Conservation (phyloP, 208 protist genomes). For the Leishmania tarentolae region DNA sequence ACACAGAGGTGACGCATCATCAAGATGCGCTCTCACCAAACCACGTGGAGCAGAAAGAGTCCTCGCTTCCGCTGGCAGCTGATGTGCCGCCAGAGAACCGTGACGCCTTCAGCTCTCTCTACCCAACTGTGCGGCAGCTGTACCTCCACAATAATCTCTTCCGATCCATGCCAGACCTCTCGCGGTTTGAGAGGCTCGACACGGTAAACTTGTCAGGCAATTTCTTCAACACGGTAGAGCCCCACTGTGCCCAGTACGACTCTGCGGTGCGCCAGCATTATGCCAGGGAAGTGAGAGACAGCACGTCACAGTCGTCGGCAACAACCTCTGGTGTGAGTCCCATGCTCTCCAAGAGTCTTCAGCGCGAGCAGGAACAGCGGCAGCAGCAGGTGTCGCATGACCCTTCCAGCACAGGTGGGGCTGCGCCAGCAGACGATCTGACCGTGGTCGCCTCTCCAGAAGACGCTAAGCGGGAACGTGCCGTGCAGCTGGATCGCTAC, state of each 20-base stretch:
- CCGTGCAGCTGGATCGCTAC: constrained; percentile 34
- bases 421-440: neutral
- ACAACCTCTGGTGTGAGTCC: neutral
- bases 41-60: neutral
- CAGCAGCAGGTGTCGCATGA: constrained; percentile 4
- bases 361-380: constrained; percentile 24
- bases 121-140: constrained; percentile 86
- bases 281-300: neutral
- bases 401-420: neutral
- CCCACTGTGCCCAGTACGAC: constrained; percentile 58
- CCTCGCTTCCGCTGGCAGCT: constrained; percentile 18
- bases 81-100: constrained; percentile 29
- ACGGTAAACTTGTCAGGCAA: constrained; percentile 93
- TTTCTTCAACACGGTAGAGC: constrained; percentile 66
- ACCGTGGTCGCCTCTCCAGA: constrained; percentile 11
- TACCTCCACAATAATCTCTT: constrained; percentile 95
- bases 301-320: neutral
- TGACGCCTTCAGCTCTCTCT: constrained; percentile 83
- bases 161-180: constrained; percentile 83
- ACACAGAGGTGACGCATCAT: neutral
- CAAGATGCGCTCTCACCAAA: neutral
- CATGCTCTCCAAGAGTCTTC: constrained; percentile 44
- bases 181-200: constrained; percentile 81
- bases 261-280: constrained; percentile 11
- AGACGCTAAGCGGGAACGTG: constrained; percentile 23